phyloP scores from a whole-genome alignment of 345 rosid species.

The Eucalyptus regnans region DNA sequence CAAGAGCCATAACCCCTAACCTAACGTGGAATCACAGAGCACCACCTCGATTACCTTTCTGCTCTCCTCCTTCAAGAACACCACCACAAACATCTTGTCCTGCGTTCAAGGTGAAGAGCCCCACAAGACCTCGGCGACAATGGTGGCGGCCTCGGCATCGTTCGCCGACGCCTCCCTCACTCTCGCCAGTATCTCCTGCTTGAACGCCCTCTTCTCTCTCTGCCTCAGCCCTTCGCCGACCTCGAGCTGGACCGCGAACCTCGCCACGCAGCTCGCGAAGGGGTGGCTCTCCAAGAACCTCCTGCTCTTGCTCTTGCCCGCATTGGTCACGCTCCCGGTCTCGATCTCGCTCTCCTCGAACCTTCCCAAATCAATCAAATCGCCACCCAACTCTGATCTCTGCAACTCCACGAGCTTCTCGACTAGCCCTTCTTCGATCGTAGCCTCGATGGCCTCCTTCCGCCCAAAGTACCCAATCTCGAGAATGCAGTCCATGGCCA shows the following conservation, averaged over 20 bases:
- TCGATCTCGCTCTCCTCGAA: not conserved
- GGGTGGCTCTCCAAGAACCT: slow-evolving; percentile 35
- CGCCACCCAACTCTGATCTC: slow-evolving; percentile 44
- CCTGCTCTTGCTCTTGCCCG: not conserved
- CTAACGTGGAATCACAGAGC: not conserved
- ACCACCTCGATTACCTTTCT: not conserved
- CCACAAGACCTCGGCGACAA: slow-evolving; percentile 69
- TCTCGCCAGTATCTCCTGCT: slow-evolving; percentile 32
- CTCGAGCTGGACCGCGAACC: slow-evolving; percentile 65
- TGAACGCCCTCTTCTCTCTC: slow-evolving; percentile 55
- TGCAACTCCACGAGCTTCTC: slow-evolving; percentile 47
- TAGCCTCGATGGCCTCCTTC: slow-evolving; percentile 49
- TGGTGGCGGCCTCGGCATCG: slow-evolving; percentile 59
- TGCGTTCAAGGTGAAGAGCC: slow-evolving; percentile 48
- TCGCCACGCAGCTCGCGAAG: slow-evolving; percentile 59
- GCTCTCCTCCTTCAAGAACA: not conserved
- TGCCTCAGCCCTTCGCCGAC: slow-evolving; percentile 67
- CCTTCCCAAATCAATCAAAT: slow-evolving; percentile 35
- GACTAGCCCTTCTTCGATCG: slow-evolving; percentile 29
- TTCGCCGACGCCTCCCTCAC: slow-evolving; percentile 30
- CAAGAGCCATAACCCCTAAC: not conserved
- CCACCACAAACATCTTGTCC: not conserved
- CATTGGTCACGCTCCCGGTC: not conserved
- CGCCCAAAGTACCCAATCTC: slow-evolving; percentile 63
- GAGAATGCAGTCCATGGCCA: slow-evolving; percentile 40